Conservation (phyloP, 2,329 filamentous ascomycete genomes). For the Fusarium setosum region DNA sequence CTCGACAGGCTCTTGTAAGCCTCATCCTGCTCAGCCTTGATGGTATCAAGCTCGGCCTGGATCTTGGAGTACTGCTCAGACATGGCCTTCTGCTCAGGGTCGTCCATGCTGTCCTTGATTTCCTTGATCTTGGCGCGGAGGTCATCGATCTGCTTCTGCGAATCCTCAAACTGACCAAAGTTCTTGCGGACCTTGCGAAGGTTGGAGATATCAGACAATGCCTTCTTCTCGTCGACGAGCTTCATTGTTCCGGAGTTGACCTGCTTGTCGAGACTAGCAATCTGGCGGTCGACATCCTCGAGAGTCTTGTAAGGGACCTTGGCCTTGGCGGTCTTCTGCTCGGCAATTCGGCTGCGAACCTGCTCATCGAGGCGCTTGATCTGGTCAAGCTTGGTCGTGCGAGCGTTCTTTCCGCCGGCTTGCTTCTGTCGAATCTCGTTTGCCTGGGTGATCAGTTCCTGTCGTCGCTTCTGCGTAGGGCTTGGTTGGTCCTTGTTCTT, state of each 20-base stretch:
- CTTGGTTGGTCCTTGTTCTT: slow-evolving; percentile 82
- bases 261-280: slow-evolving; percentile 82
- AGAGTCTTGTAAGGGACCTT: slow-evolving; percentile 87
- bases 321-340: slow-evolving; percentile 87
- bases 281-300: slow-evolving; percentile 88
- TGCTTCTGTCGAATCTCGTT: slow-evolving; percentile 89
- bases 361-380: slow-evolving; percentile 93
- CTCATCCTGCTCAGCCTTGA: slow-evolving; percentile 93
- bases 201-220: slow-evolving; percentile 82
- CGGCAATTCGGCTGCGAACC: slow-evolving; percentile 83
- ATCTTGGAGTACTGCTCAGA: slow-evolving; percentile 88
- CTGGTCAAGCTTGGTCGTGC: slow-evolving; percentile 83
- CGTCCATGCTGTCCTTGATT: slow-evolving; percentile 88
- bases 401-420: slow-evolving; percentile 85
- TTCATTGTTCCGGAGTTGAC: slow-evolving; percentile 93
- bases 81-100: slow-evolving; percentile 89
- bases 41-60: slow-evolving; percentile 86
- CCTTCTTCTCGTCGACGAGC: slow-evolving; percentile 97
- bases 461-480: slow-evolving; percentile 82
- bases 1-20: slow-evolving; percentile 88
- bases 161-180: slow-evolving; percentile 85
- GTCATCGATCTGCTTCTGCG: slow-evolving; percentile 90
- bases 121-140: slow-evolving; percentile 88
- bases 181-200: slow-evolving; percentile 92
- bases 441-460: slow-evolving; percentile 85